phyloP scores from a whole-genome alignment of 1,139 yeast species.

The Arxiozyma heterogenica region DNA sequence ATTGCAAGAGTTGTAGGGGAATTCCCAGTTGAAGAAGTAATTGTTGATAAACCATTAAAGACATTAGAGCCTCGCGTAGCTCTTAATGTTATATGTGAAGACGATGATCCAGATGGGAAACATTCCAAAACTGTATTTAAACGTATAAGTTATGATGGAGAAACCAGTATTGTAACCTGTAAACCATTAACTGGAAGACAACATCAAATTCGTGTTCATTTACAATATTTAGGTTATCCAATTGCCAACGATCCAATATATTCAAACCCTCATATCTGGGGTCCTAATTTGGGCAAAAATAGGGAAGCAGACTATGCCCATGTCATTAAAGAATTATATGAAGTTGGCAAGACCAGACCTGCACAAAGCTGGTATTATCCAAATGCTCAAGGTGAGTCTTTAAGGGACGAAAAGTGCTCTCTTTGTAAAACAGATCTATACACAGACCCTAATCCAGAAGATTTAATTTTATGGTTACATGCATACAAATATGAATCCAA shows the following conservation, averaged over 20 bases:
- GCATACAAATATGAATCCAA: constrained; percentile 67
- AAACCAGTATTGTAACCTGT: constrained; percentile 67
- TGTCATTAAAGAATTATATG: constrained; percentile 44
- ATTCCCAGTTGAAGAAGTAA: constrained; percentile 51
- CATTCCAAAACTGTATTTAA: constrained; percentile 42
- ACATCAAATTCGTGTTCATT: constrained; percentile 88
- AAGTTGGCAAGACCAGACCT: constrained; percentile 58
- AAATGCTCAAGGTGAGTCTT: constrained; percentile 48
- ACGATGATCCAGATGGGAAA: constrained; percentile 53
- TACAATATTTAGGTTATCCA: constrained; percentile 80
- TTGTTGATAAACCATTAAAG: constrained; percentile 58
- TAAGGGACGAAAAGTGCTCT: constrained; percentile 51
- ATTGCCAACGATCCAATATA: constrained; percentile 94
- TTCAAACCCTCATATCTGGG: constrained; percentile 71
- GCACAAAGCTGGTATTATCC: constrained; percentile 65
- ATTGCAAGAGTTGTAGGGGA: constrained; percentile 82
- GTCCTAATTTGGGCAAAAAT: constrained; percentile 53
- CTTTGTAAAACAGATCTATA: constrained; percentile 64
- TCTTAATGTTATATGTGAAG: constrained; percentile 48
- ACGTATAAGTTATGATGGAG: constrained; percentile 37
- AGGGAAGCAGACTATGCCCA: constrained; percentile 42
- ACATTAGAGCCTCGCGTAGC: constrained; percentile 77
- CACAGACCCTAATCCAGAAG: constrained; percentile 82
- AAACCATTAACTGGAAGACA: constrained; percentile 86
- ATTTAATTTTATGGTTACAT: constrained; percentile 81